Conservation (phyloP, 2,329 filamentous ascomycete genomes). For the Neocatenulostroma microsporum region DNA sequence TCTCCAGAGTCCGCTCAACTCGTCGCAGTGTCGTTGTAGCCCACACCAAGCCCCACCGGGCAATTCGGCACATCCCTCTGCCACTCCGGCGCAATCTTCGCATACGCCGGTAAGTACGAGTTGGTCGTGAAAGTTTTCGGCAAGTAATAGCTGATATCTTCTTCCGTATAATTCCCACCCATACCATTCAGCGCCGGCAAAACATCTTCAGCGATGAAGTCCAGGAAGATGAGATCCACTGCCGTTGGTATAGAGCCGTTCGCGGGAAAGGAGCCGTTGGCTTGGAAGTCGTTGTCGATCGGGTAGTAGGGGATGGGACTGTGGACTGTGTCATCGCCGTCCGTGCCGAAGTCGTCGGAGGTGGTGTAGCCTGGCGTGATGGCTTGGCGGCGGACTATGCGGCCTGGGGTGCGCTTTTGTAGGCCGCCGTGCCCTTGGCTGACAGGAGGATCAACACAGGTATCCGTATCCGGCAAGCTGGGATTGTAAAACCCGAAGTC, state of each 20-base stretch:
- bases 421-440: constrained; percentile 18
- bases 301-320: constrained; percentile 40
- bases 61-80: constrained; percentile 34
- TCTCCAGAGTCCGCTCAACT: too few relatives aligned
- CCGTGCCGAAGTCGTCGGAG: constrained; percentile 49
- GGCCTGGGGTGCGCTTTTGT: constrained; percentile 29
- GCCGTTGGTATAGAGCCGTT: constrained; percentile 36
- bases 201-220: constrained; percentile 39
- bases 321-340: constrained; percentile 51
- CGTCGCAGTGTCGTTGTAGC: constrained; percentile 9
- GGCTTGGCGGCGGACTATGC: constrained; percentile 45
- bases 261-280: constrained; percentile 41
- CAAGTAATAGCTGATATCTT: constrained; percentile 32
- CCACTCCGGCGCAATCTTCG: constrained; percentile 31
- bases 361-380: constrained; percentile 47
- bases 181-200: constrained; percentile 30
- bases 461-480: constrained; percentile 33
- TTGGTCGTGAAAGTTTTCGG: constrained; percentile 36
- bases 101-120: constrained; percentile 35
- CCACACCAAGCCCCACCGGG: constrained; percentile 27
- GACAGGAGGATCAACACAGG: constrained; percentile 43
- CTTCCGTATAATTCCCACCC: constrained; percentile 26
- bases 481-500: constrained; percentile 30
- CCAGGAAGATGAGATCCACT: constrained; percentile 49
- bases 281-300: constrained; percentile 46